phyloP scores from a whole-genome alignment of 192 early-diverging fungal genomes.

The Coemansia sp. region DNA sequence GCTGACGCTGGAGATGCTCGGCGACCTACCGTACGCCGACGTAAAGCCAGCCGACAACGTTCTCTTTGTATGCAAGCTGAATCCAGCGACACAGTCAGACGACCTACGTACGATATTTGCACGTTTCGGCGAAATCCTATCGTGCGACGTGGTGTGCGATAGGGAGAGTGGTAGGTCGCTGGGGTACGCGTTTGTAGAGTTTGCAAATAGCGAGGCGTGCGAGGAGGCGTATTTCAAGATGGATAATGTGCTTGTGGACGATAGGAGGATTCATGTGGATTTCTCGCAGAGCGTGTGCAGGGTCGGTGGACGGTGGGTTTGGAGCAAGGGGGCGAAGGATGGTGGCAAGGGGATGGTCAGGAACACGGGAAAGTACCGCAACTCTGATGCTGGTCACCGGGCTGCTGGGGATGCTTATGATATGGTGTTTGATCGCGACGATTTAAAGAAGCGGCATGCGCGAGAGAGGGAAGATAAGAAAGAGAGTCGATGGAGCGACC shows the following conservation, averaged over 20 bases:
- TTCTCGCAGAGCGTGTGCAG: conserved; percentile 95
- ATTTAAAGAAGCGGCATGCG: neutral
- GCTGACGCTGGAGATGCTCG: conserved; percentile 96
- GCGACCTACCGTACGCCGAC: conserved; percentile 95
- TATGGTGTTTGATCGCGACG: conserved; percentile 33
- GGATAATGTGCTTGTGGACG: conserved; percentile 95
- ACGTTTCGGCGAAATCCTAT: conserved; percentile 82
- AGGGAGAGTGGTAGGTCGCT: conserved; percentile 77
- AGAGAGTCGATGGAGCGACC: neutral
- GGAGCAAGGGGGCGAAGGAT: neutral
- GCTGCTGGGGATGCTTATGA: conserved; percentile 10
- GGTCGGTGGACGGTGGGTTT: conserved; percentile 75
- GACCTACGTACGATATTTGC: conserved; percentile 92
- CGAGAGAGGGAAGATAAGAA: neutral
- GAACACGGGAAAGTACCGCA: conserved; percentile 13
- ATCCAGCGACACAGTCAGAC: conserved; percentile 84
- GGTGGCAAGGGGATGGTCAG: conserved; percentile 1
- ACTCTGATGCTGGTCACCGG: neutral
- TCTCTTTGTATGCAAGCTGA: conserved; percentile 93
- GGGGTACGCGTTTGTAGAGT: conserved; percentile 96
- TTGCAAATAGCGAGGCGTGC: conserved; percentile 79
- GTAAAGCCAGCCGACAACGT: conserved; percentile 97
- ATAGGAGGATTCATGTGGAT: conserved; percentile 94
- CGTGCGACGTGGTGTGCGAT: conserved; percentile 91
- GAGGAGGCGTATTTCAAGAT: conserved; percentile 96